phyloP scores from a whole-genome alignment of 352 stramenopile species.

The Phytopythium oedochilum region DNA sequence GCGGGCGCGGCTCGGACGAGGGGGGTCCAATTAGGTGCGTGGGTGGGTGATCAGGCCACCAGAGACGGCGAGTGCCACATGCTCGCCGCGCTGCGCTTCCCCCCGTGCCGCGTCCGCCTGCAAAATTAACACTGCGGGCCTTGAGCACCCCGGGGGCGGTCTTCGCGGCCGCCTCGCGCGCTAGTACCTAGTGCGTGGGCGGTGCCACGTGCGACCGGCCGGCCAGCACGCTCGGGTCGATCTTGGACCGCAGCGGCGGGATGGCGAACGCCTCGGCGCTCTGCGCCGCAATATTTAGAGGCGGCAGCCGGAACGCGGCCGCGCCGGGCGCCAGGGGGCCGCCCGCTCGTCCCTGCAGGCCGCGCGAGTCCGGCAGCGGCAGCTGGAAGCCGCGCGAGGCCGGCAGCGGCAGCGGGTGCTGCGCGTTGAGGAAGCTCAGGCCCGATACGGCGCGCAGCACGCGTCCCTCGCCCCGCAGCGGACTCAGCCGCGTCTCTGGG shows the following conservation, averaged over 20 bases:
- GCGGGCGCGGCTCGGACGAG: constrained; percentile 8
- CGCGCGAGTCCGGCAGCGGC: constrained; percentile 11
- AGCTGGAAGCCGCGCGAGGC: constrained; percentile 13
- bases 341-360: too few species aligned
- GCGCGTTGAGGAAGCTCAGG: constrained; percentile 48
- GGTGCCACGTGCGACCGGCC: constrained; percentile 42
- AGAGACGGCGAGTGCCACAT: constrained; percentile 37
- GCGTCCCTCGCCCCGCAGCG: constrained; percentile 29
- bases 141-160: too few species aligned
- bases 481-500: constrained; percentile 58
- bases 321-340: not conserved
- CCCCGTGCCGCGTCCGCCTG: constrained; percentile 10
- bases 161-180: too few species aligned
- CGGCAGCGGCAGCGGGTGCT: constrained; percentile 29
- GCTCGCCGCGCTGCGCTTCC: too few species aligned
- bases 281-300: constrained; percentile 47
- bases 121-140: constrained; percentile 21
- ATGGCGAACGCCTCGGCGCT: constrained; percentile 42
- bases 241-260: constrained; percentile 73
- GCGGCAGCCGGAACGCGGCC: constrained; percentile 44
- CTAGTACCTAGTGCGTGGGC: constrained; percentile 50
- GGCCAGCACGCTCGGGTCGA: constrained; percentile 60
- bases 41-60: constrained; percentile 10
- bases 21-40: too few species aligned
- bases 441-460: constrained; percentile 44